Evolutionary conservation across 306 rosid genomes (phyloP).

Genomic region (Vigna angularis): DNA sequence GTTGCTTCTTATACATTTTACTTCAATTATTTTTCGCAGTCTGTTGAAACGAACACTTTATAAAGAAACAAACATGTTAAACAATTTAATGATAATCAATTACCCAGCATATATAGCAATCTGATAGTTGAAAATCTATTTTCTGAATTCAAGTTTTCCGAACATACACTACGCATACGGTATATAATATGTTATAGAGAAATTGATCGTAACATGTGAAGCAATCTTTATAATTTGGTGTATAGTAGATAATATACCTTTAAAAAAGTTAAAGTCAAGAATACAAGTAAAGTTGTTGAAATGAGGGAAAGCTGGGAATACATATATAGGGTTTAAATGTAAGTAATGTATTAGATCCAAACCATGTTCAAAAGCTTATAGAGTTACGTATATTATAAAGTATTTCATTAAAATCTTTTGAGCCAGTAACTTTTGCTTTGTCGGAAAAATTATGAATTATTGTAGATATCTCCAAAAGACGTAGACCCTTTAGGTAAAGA

Average conservation of each 20-base stretch:
- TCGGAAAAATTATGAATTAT: constrained; percentile 26
- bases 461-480: not conserved
- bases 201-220: constrained; percentile 23
- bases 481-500: not conserved
- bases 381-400: not conserved
- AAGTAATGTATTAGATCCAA: constrained; percentile 2
- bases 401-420: constrained; percentile 27
- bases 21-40: not conserved
- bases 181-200: not conserved
- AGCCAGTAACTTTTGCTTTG: not conserved
- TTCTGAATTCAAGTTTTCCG: not conserved
- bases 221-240: constrained; percentile 16
- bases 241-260: constrained; percentile 3
- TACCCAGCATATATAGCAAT: not conserved
- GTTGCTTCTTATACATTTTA: not conserved
- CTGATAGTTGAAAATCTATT: not conserved
- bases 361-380: constrained; percentile 29
- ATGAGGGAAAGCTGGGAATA: constrained; percentile 46
- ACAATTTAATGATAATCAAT: not conserved
- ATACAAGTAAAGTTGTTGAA: constrained; percentile 45
- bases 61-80: not conserved
- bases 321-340: not conserved
- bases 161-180: not conserved
- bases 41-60: not conserved
- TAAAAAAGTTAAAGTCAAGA: constrained; percentile 39